Evolutionary conservation across 2,329 filamentous ascomycete species (phyloP).

Genomic region (Phaeosphaeria sp.): DNA sequence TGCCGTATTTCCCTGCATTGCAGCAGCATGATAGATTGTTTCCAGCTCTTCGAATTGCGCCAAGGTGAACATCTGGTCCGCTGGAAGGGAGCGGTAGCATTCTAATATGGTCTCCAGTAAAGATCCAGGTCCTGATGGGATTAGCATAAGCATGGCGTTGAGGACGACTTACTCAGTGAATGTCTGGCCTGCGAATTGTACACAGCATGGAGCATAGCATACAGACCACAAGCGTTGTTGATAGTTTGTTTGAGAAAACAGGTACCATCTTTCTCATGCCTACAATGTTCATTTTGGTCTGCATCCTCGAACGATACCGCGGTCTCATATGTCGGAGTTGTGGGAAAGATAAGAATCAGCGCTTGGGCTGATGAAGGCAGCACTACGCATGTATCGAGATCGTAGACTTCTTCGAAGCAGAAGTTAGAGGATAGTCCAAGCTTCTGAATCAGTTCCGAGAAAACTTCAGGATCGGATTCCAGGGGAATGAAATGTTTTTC

Average conservation of each 20-base stretch:
- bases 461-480: constrained; percentile 84
- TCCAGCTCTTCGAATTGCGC: constrained; percentile 24
- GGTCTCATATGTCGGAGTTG: constrained; percentile 77
- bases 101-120: no score
- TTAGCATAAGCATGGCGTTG: constrained; percentile 1
- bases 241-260: constrained; percentile 96
- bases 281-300: constrained; percentile 42
- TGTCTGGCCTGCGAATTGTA: constrained; percentile 75
- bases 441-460: constrained; percentile 80
- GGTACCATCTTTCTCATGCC: constrained; percentile 66
- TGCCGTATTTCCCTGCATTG: constrained; percentile 33
- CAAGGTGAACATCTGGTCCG: not conserved
- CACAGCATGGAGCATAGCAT: constrained; percentile 84
- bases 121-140: no score
- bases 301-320: constrained; percentile 76
- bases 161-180: constrained; percentile 60
- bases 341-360: constrained; percentile 89
- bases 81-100: not conserved
- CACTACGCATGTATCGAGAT: constrained; percentile 79
- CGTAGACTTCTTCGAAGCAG: constrained; percentile 86
- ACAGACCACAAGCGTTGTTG: constrained; percentile 88
- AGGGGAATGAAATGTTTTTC: constrained; percentile 43
- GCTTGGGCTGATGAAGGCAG: constrained; percentile 85
- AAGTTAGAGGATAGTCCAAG: constrained; percentile 78
- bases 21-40: constrained; percentile 30